Evolutionary conservation across 2,329 filamentous ascomycete species (phyloP), one percentile per base, ranked within the genome.

Genomic region (Celoporthe dispersa): DNA sequence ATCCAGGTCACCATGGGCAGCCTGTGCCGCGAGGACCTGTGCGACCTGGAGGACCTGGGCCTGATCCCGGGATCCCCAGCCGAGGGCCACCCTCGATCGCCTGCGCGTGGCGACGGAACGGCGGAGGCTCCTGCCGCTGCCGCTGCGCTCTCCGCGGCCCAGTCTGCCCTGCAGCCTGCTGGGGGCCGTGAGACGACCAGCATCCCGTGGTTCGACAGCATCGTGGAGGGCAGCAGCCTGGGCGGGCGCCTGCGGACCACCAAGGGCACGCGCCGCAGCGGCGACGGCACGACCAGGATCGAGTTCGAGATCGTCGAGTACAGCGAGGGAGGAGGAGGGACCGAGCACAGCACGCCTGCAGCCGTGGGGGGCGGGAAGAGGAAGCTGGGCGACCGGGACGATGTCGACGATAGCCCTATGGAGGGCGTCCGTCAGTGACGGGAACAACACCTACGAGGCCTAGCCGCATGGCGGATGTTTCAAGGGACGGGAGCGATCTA

Each of bases 291-390:
- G 37, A 87, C 90, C 51, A 87, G 84, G 60, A 86, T 96, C 14
- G 91, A 96, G 77, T 97, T 93, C 92, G 94, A 97, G 80, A 86
- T 97, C 73, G 85, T 91, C 53, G 94, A 97, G 80, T 94, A 88
- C 84, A 86, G 84, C 62, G 85, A 84, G 66, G 84, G 81, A 9
- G 74, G 75, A 44, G 4, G 77, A 11, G 74, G 75, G 5, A 77
- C 65, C 72, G 77, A 71, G 72, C 72, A 60, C 72, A 73, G 75
- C 68, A 77, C 74, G 35, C 78, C 78, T 57, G 73, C 77, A 41
- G 75, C 79, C 16, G 6, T 16, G 19, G 78, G 78, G 66, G 79
- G 81, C 25, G 81, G 80, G 64, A 90, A 90, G 80, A 82, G 88
- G 73, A 89, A 89, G 78, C 77, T 86, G 60, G 79, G 79, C 61